These are phyloP conservation scores for Aotearoamyces nothofagi DNA, from an alignment of 2,329 filamentous ascomycete genomes.

Conservation along the genomic window DNA sequence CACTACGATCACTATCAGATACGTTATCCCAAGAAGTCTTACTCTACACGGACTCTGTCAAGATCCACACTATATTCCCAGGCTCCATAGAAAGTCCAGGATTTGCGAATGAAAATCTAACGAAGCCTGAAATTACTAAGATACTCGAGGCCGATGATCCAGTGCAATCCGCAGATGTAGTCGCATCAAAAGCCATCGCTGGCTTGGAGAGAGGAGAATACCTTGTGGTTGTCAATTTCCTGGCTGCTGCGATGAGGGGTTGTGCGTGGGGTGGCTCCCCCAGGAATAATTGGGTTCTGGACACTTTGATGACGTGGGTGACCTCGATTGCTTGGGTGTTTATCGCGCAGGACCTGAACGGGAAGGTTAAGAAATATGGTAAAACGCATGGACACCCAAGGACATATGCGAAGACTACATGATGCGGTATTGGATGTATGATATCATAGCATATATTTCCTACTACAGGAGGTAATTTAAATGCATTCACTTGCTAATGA, in stretches of 20 bases:
- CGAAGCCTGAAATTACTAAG: constrained; percentile 69
- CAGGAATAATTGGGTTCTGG: constrained; percentile 43
- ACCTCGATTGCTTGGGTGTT: constrained; percentile 41
- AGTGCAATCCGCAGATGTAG: constrained; percentile 61
- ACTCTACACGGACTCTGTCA: constrained; percentile 72
- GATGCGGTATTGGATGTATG: too few relatives aligned
- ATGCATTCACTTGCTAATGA: too few relatives aligned
- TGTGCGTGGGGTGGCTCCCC: constrained; percentile 35
- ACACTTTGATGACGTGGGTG: constrained; percentile 40
- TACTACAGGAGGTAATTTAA: too few relatives aligned
- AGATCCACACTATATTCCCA: constrained; percentile 70
- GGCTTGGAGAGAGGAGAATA: constrained; percentile 72
- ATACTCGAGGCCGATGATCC: constrained; percentile 73
- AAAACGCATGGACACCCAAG: constrained; percentile 43
- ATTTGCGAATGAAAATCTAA: constrained; percentile 56
- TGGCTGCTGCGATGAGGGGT: constrained; percentile 60
- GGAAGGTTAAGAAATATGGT: constrained; percentile 38
- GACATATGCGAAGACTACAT: too few relatives aligned
- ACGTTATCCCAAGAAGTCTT: constrained; percentile 70
- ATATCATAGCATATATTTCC: too few relatives aligned
- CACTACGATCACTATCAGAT: constrained; percentile 71
- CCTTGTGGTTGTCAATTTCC: constrained; percentile 58
- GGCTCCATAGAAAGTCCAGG: constrained; percentile 71
- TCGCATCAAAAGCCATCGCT: constrained; percentile 53
- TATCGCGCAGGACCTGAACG: constrained; percentile 37